A percentile compares a stretch with the other conserved stretches of the same genome.
phyloP scores from a whole-genome alignment of 352 stramenopile genomes.

The Phytophthora litchii region DNA sequence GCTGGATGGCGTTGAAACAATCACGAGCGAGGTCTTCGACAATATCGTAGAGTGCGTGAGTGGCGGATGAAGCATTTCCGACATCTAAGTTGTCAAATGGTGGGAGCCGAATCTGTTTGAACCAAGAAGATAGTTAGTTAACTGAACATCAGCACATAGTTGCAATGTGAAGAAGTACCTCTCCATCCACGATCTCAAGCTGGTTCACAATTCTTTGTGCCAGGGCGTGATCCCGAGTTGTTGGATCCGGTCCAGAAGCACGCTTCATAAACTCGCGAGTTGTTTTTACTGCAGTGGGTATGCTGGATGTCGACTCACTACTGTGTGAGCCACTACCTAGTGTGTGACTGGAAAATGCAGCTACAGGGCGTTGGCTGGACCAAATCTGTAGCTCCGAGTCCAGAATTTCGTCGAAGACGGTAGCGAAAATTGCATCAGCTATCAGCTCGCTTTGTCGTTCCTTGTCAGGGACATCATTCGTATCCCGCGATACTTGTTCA shows the following conservation, averaged over 20 bases:
- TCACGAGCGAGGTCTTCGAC: conserved; percentile 23
- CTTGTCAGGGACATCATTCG: conserved; percentile 2
- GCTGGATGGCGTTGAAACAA: conserved; percentile 20
- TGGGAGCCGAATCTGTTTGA: conserved; percentile 28
- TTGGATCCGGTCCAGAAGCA: not conserved
- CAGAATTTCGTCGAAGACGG: conserved; percentile 18
- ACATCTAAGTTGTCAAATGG: conserved; percentile 1
- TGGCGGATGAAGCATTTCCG: not conserved
- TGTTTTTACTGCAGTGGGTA: not conserved
- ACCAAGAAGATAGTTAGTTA: conserved; percentile 3
- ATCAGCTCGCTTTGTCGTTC: conserved; percentile 12
- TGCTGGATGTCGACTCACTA: not conserved
- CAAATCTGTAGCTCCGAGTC: conserved; percentile 26
- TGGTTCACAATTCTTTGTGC: conserved; percentile 11
- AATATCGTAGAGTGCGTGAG: conserved; percentile 30
- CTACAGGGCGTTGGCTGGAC: conserved; percentile 1
- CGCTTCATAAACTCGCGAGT: not conserved
- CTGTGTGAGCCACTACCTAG: not conserved
- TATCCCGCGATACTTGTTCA: not conserved
- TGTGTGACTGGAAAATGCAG: not conserved
- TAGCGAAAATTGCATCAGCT: conserved; percentile 21
- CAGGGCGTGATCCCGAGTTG: conserved; percentile 3
- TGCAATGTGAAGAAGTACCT: conserved; percentile 11
- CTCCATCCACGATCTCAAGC: conserved; percentile 23
- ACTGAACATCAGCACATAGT: not conserved